These are phyloP conservation scores for Lumnitzera racemosa DNA, from an alignment of 345 rosid species.

Conservation along the genomic window DNA sequence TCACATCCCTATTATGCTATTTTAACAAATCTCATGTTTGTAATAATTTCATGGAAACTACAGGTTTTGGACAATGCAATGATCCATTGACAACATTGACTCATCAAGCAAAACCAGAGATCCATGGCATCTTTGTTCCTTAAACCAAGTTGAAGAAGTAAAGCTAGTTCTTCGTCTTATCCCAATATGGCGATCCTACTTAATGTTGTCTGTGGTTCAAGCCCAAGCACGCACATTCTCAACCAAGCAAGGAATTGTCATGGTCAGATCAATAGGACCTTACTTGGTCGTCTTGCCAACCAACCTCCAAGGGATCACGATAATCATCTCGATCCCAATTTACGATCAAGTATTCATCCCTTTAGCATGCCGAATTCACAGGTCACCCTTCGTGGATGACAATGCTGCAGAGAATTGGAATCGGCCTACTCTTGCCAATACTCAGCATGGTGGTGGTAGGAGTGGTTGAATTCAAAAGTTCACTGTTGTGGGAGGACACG, in stretches of 20 bases:
- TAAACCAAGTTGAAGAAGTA: slow-evolving; percentile 85
- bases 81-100: slow-evolving; percentile 50
- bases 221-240: slow-evolving; percentile 74
- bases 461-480: slow-evolving; percentile 62
- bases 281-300: slow-evolving; percentile 66
- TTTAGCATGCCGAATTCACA: slow-evolving; percentile 36
- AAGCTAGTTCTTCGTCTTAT: slow-evolving; percentile 21
- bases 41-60: background rate
- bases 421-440: slow-evolving; percentile 56
- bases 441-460: slow-evolving; percentile 55
- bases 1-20: too few relatives aligned
- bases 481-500: slow-evolving; percentile 38
- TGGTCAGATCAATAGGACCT: slow-evolving; percentile 43
- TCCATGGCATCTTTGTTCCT: slow-evolving; percentile 76
- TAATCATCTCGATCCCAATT: slow-evolving; percentile 46
- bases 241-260: slow-evolving; percentile 73
- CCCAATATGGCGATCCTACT: slow-evolving; percentile 46
- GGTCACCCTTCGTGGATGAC: slow-evolving; percentile 66
- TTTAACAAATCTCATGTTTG: background rate
- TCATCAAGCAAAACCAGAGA: slow-evolving; percentile 27
- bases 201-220: slow-evolving; percentile 60
- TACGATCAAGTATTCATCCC: slow-evolving; percentile 75
- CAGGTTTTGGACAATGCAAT: slow-evolving; percentile 85
- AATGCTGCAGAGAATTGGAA: slow-evolving; percentile 70
- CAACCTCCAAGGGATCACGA: slow-evolving; percentile 63